These are phyloP conservation scores for Lactarius vividus DNA, from an alignment of 768 basidiomycete genomes.

Conservation along the genomic window DNA sequence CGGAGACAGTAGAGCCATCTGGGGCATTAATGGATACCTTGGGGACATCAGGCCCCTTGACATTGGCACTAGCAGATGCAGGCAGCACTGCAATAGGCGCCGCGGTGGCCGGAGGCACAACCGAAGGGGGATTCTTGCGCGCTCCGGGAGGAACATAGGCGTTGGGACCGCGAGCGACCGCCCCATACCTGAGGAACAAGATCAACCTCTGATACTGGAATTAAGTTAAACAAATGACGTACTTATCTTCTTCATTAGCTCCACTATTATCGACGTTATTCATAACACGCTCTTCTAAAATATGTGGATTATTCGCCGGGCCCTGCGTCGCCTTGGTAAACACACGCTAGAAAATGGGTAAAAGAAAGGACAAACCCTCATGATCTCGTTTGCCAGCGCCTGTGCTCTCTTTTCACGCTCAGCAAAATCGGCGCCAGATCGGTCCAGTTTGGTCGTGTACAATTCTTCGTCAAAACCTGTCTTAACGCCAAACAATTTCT, in stretches of 20 bases:
- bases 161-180: conserved; percentile 81
- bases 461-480: conserved; percentile 90
- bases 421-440: conserved; percentile 79
- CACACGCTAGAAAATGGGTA: conserved; percentile 1
- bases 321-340: conserved; percentile 41
- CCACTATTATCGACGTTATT: conserved; percentile 56
- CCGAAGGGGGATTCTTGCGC: conserved; percentile 45
- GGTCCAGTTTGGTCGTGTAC: conserved; percentile 93
- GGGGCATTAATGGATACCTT: conserved; percentile 76
- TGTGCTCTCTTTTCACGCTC: conserved; percentile 86
- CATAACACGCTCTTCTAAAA: conserved; percentile 83
- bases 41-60: conserved; percentile 51
- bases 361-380: conserved; percentile 55
- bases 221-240: conserved; percentile 30
- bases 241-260: conserved; percentile 96
- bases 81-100: conserved; percentile 29
- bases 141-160: conserved; percentile 96
- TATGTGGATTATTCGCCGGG: conserved; percentile 70
- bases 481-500: conserved; percentile 87
- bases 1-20: conserved; percentile 53
- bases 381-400: conserved; percentile 87
- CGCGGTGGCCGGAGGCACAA: conserved; percentile 20
- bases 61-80: conserved; percentile 33
- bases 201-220: conserved; percentile 23
- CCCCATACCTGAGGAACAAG: conserved; percentile 68